Conservation (phyloP, 1,139 yeast species). For the Candida sp. region DNA sequence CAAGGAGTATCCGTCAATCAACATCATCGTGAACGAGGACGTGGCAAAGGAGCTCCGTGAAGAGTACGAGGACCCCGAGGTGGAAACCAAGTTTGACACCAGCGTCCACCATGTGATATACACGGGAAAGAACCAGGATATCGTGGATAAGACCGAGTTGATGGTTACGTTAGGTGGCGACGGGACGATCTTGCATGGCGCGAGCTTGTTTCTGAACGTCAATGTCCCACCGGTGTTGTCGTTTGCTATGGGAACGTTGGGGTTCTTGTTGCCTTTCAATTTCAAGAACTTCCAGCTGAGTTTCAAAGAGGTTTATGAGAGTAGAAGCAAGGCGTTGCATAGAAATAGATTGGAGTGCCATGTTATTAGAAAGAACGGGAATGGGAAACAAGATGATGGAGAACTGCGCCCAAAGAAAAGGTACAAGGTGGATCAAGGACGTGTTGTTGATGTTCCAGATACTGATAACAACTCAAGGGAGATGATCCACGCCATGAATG, state of each 20-base stretch:
- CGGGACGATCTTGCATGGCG: slow-evolving; percentile 87
- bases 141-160: slow-evolving; percentile 65
- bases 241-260: slow-evolving; percentile 90
- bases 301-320: slow-evolving; percentile 66
- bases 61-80: slow-evolving; percentile 22
- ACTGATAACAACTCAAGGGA: slow-evolving; percentile 18
- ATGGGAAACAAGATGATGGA: slow-evolving; percentile 9
- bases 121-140: slow-evolving; percentile 63
- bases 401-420: background rate
- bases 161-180: slow-evolving; percentile 94
- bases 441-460: background rate
- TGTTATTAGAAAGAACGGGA: slow-evolving; percentile 45
- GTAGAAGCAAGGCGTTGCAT: slow-evolving; percentile 72
- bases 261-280: slow-evolving; percentile 89
- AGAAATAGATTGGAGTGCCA: slow-evolving; percentile 82
- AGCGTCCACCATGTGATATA: slow-evolving; percentile 25
- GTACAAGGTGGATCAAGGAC: background rate
- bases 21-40: slow-evolving; percentile 76
- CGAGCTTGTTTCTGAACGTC: slow-evolving; percentile 63
- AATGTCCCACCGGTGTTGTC: slow-evolving; percentile 89
- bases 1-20: slow-evolving; percentile 65
- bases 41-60: slow-evolving; percentile 72
- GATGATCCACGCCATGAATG: slow-evolving; percentile 85
- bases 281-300: slow-evolving; percentile 64
- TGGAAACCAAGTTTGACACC: slow-evolving; percentile 10